Conservation (phyloP, 192 early-diverging fungal genomes). For the Lobosporangium transversale region DNA sequence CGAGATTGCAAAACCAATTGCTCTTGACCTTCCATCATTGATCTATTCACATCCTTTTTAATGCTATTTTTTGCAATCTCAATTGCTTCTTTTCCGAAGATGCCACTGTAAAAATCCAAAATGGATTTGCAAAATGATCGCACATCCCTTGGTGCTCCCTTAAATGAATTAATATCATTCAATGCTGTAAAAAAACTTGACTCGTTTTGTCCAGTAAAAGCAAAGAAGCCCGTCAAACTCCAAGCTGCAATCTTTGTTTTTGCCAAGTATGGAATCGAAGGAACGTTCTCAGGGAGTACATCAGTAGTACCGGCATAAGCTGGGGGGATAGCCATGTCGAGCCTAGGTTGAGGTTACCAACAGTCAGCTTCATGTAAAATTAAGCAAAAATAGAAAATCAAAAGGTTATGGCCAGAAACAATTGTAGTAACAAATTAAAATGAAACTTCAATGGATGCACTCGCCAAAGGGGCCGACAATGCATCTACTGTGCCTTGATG, state of each 20-base stretch:
- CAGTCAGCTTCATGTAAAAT: not conserved
- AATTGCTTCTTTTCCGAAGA: not conserved
- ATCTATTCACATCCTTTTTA: not conserved
- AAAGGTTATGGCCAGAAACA: not conserved
- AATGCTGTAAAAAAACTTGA: not conserved
- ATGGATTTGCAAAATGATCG: conserved; percentile 1
- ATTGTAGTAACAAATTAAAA: not conserved
- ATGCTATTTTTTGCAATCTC: conserved; percentile 1
- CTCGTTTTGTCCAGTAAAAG: not conserved
- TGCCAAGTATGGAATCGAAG: not conserved
- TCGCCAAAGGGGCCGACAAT: not conserved
- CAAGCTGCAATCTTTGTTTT: not conserved
- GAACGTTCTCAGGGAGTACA: not conserved
- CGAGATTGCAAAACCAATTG: conserved; percentile 9
- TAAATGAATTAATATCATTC: conserved; percentile 2
- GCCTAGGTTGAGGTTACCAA: conserved; percentile 1
- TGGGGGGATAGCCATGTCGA: not conserved
- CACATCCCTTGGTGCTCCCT: not conserved
- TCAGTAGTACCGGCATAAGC: conserved; percentile 1
- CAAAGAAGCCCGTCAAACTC: conserved; percentile 1
- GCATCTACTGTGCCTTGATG: not conserved
- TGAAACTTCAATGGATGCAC: not conserved
- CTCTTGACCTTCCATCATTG: conserved; percentile 5
- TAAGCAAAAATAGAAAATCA: conserved; percentile 1
- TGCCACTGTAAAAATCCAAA: conserved; percentile 1